Evolutionary conservation across 2,329 filamentous ascomycete genomes (phyloP).

Genomic region (Diaporthe citrichinensis): DNA sequence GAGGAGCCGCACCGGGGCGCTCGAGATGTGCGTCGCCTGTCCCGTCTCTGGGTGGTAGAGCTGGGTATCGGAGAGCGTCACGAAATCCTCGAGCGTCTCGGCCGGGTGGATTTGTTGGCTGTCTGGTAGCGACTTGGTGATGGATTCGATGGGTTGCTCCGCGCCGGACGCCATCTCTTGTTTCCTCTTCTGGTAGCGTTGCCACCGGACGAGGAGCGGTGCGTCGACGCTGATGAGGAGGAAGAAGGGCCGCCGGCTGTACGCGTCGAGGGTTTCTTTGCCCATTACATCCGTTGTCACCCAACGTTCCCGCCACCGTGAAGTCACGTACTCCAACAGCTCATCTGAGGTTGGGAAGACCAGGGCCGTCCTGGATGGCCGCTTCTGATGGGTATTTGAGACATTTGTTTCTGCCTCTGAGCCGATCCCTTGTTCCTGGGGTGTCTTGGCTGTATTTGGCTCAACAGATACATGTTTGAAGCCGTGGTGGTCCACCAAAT

Average conservation of each 20-base stretch:
- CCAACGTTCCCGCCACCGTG: conserved; percentile 85
- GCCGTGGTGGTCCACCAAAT: conserved; percentile 85
- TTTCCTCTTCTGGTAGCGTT: conserved; percentile 71
- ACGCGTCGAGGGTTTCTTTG: conserved; percentile 79
- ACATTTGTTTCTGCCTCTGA: conserved; percentile 18
- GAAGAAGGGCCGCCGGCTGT: conserved; percentile 90
- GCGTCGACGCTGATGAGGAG: conserved; percentile 93
- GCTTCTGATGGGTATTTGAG: conserved; percentile 32
- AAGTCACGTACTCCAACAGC: conserved; percentile 88
- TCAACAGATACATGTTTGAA: conserved; percentile 70
- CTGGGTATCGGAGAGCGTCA: conserved; percentile 75
- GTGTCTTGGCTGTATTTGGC: neutral
- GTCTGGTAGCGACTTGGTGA: conserved; percentile 8
- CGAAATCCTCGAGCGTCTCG: conserved; percentile 68
- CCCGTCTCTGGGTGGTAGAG: conserved; percentile 78
- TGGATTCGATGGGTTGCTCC: neutral
- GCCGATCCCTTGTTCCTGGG: neutral
- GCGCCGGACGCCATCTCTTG: neutral
- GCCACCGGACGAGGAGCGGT: conserved; percentile 86
- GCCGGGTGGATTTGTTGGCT: conserved; percentile 40
- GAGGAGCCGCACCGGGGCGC: conserved; percentile 86
- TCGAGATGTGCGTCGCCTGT: conserved; percentile 82
- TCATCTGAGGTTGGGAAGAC: conserved; percentile 74
- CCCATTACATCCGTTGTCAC: conserved; percentile 88
- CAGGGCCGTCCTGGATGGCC: conserved; percentile 45